These are phyloP conservation scores for Botrytis cinerea DNA, from an alignment of 2,329 filamentous ascomycete genomes.

Conservation along the genomic window DNA sequence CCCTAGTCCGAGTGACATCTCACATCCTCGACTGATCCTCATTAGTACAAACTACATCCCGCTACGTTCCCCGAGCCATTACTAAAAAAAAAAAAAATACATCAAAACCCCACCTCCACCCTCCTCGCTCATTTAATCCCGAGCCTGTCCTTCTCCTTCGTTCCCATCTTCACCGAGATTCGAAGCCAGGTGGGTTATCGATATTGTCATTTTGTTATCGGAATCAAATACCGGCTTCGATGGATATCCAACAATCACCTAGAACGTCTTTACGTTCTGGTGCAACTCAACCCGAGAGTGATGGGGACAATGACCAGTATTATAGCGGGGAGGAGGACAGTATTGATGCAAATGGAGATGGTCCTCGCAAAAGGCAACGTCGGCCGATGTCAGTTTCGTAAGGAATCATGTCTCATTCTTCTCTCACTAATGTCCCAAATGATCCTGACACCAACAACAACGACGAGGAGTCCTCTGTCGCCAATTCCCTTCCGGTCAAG, in stretches of 20 bases:
- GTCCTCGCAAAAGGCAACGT: slow-evolving; percentile 49
- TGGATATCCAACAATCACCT: slow-evolving; percentile 41
- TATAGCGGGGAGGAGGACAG: slow-evolving; percentile 40
- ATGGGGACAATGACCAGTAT: slow-evolving; percentile 37
- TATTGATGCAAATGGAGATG: slow-evolving; percentile 40
- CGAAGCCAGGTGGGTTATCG: slow-evolving; percentile 18
- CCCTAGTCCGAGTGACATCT: background rate
- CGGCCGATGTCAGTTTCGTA: slow-evolving; percentile 53
- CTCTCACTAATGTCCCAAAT: slow-evolving; percentile 27
- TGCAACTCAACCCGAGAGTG: slow-evolving; percentile 39
- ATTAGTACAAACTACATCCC: background rate
- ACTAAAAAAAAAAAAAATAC: background rate
- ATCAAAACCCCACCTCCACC: background rate
- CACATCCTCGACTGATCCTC: too few relatives aligned
- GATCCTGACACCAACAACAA: slow-evolving; percentile 6
- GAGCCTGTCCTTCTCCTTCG: slow-evolving; percentile 29
- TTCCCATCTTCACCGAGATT: slow-evolving; percentile 38
- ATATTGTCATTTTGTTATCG: slow-evolving; percentile 6
- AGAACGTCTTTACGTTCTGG: slow-evolving; percentile 33
- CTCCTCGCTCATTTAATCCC: slow-evolving; percentile 31
- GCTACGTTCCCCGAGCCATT: background rate
- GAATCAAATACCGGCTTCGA: slow-evolving; percentile 25
- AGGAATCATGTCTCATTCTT: slow-evolving; percentile 39
- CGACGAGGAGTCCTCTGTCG: slow-evolving; percentile 22
- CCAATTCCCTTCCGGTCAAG: slow-evolving; percentile 25